Conservation (phyloP, 306 rosid species). For the Quercus alba region DNA sequence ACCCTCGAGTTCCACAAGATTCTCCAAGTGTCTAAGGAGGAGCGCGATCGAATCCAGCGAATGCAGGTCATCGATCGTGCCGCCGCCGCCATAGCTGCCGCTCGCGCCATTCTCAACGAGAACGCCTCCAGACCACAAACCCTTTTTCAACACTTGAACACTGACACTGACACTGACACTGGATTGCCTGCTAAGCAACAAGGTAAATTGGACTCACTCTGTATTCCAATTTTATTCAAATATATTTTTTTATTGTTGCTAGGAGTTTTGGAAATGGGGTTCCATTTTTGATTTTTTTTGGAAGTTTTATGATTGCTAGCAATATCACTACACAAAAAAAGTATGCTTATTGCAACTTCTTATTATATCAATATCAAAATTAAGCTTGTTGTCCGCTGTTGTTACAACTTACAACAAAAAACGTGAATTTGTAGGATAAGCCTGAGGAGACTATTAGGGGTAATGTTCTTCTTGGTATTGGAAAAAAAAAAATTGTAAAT, state of each 20-base stretch:
- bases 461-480: background rate
- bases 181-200: conserved; percentile 5
- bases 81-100: conserved; percentile 83
- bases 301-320: background rate
- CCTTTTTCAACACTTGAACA: background rate
- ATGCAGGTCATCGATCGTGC: conserved; percentile 92
- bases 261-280: conserved; percentile 17
- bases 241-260: background rate
- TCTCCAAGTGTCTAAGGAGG: conserved; percentile 65
- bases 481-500: background rate
- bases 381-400: no score
- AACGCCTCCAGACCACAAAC: background rate
- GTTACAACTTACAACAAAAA: no score
- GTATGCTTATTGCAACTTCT: no score
- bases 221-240: background rate
- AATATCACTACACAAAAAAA: no score
- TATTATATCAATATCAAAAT: no score
- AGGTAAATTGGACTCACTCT: conserved; percentile 26
- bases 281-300: background rate
- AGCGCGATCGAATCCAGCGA: conserved; percentile 75
- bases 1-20: conserved; percentile 69
- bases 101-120: conserved; percentile 49
- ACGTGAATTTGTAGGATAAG: no score
- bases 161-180: background rate
- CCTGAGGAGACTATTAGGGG: background rate